Percentiles rank a stretch among this genome's conserved stretches.
Evolutionary conservation across 2,329 filamentous ascomycete genomes (phyloP).

Genomic region (Pseudogymnoascus sp.): DNA sequence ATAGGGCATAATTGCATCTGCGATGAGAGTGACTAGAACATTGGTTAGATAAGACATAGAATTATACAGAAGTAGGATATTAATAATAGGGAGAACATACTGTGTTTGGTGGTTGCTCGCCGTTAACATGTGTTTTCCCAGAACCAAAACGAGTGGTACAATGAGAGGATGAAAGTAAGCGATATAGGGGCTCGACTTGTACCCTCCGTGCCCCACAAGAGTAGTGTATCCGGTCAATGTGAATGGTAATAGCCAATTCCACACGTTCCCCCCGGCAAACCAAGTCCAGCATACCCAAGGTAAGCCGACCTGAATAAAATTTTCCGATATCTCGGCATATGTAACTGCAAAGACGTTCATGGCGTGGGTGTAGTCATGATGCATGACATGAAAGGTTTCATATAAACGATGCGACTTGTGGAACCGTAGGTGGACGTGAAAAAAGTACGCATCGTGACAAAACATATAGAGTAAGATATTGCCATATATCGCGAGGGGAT

Average conservation of each 20-base stretch:
- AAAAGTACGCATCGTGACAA: not conserved
- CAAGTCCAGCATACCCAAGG: not conserved
- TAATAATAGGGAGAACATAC: not conserved
- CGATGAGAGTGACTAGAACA: not conserved
- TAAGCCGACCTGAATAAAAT: not conserved
- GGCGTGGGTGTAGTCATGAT: not conserved
- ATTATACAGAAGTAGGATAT: not conserved
- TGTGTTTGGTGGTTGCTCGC: not conserved
- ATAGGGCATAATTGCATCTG: not conserved
- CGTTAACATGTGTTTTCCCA: not conserved
- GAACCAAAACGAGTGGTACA: not conserved
- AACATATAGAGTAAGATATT: not conserved
- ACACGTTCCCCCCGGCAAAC: not conserved
- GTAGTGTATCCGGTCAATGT: not conserved
- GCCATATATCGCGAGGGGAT: not conserved
- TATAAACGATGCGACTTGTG: not conserved
- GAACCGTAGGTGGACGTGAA: not conserved
- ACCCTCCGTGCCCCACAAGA: not conserved
- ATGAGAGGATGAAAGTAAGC: not conserved
- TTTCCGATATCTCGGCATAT: not conserved
- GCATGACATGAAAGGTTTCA: not conserved
- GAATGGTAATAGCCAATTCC: not conserved
- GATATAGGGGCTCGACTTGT: not conserved
- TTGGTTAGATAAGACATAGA: not conserved
- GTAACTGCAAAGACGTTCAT: not conserved